phyloP scores from a whole-genome alignment of 129 eudicot species.

The Tagetes patula region DNA sequence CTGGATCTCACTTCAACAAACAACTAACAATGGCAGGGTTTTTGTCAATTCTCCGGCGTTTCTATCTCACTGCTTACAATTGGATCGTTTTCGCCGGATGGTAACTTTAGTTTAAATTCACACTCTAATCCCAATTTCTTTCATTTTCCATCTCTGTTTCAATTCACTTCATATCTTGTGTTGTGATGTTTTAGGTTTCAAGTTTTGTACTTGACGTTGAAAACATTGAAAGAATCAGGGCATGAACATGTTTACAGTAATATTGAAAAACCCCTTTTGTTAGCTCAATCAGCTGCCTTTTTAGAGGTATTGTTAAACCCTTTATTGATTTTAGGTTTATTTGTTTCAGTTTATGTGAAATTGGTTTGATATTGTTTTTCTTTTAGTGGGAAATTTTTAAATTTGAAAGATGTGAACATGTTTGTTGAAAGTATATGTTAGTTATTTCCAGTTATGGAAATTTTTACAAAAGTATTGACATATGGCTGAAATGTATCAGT shows the following conservation, averaged over 20 bases:
- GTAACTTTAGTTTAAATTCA: conserved; percentile 30
- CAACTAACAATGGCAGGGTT: conserved; percentile 47
- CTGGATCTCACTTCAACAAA: conserved; percentile 9
- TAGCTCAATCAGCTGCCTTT: conserved; percentile 94
- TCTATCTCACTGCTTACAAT: conserved; percentile 68
- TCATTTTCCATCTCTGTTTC: background rate
- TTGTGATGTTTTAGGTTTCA: conserved; percentile 51
- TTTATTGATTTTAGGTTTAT: background rate
- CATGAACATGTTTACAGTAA: conserved; percentile 75
- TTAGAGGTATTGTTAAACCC: conserved; percentile 58
- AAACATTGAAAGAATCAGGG: conserved; percentile 67
- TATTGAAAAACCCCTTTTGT: conserved; percentile 71
- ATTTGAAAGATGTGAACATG: conserved; percentile 19
- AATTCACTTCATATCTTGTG: background rate
- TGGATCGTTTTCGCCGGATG: conserved; percentile 88
- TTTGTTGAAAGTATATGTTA: conserved; percentile 12
- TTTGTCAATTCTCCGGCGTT: conserved; percentile 46
- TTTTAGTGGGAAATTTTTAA: conserved; percentile 23
- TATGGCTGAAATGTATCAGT: conserved; percentile 1
- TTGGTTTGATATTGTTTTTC: background rate
- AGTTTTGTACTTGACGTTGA: conserved; percentile 67
- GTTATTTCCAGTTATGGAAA: conserved; percentile 22
- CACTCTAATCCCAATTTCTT: background rate
- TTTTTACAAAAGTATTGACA: conserved; percentile 8
- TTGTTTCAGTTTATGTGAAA: background rate